Percentiles rank a stretch among this genome's conserved stretches.
phyloP scores from a whole-genome alignment of 176 grass and related monocot species.

The Juncus inflexus region DNA sequence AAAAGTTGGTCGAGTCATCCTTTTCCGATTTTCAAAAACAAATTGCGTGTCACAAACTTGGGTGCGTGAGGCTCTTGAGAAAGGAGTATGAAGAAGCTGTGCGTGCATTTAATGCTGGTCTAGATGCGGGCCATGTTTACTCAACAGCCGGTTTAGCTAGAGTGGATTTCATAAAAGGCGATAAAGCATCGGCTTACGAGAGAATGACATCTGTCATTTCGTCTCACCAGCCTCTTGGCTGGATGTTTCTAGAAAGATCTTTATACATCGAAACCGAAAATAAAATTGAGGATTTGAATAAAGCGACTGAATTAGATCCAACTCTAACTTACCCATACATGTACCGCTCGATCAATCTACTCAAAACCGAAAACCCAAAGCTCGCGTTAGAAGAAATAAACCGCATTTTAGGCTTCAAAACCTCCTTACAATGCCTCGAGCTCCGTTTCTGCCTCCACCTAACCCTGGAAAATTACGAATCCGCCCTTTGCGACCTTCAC shows the following conservation, averaged over 20 bases:
- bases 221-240: slow-evolving; percentile 58
- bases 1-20: slow-evolving; percentile 61
- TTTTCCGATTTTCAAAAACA: slow-evolving; percentile 54
- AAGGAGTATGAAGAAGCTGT: slow-evolving; percentile 72
- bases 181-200: slow-evolving; percentile 53
- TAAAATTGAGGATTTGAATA: slow-evolving; percentile 65
- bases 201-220: slow-evolving; percentile 77
- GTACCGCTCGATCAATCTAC: slow-evolving; percentile 67
- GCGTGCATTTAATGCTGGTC: slow-evolving; percentile 47
- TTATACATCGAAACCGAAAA: slow-evolving; percentile 49
- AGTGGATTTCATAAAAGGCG: slow-evolving; percentile 48
- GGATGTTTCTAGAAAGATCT: slow-evolving; percentile 89
- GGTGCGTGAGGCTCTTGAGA: slow-evolving; percentile 64
- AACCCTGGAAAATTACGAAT: slow-evolving; percentile 72
- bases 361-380: slow-evolving; percentile 69
- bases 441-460: slow-evolving; percentile 75
- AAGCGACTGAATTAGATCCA: slow-evolving; percentile 78
- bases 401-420: slow-evolving; percentile 71
- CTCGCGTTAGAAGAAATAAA: slow-evolving; percentile 83
- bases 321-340: slow-evolving; percentile 91
- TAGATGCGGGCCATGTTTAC: slow-evolving; percentile 72
- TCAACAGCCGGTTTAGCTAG: slow-evolving; percentile 70
- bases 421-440: slow-evolving; percentile 77
- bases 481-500: slow-evolving; percentile 78
- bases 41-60: slow-evolving; percentile 92